These are phyloP conservation scores for Penicillium sp. DNA, from an alignment of 2,329 filamentous ascomycete genomes.

Conservation along the genomic window DNA sequence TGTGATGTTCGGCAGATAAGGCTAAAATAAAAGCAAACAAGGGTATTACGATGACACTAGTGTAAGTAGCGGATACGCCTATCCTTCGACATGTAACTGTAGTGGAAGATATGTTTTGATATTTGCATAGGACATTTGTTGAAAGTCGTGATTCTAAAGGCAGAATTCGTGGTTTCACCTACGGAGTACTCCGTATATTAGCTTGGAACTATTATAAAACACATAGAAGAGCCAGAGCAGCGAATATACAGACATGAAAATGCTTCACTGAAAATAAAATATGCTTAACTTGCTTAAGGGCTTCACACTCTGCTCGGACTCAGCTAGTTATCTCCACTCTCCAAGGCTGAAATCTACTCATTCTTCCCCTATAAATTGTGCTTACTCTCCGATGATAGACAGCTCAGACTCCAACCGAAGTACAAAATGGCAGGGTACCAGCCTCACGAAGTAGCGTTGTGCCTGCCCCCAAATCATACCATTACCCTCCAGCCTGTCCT, in stretches of 20 bases:
- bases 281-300: neutral
- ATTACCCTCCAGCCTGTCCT: neutral
- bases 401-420: neutral
- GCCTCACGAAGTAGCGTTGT: neutral
- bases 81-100: slow-evolving; percentile 8
- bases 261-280: slow-evolving; percentile 2
- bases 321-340: neutral
- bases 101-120: neutral
- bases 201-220: neutral
- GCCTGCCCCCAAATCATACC: neutral
- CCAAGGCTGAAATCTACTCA: neutral
- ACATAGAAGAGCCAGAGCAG: slow-evolving; percentile 1
- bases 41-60: neutral
- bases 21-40: slow-evolving; percentile 1
- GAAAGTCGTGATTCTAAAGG: no score
- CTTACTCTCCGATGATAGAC: neutral
- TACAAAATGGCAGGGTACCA: neutral
- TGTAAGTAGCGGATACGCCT: slow-evolving; percentile 2
- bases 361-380: neutral
- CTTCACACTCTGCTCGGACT: neutral
- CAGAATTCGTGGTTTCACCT: no score
- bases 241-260: slow-evolving; percentile 3
- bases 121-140: no score
- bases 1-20: slow-evolving; percentile 11
- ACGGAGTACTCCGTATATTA: no score